Conservation (phyloP, 1,284 basidiomycete species). For the Heterobasidion annosum region DNA sequence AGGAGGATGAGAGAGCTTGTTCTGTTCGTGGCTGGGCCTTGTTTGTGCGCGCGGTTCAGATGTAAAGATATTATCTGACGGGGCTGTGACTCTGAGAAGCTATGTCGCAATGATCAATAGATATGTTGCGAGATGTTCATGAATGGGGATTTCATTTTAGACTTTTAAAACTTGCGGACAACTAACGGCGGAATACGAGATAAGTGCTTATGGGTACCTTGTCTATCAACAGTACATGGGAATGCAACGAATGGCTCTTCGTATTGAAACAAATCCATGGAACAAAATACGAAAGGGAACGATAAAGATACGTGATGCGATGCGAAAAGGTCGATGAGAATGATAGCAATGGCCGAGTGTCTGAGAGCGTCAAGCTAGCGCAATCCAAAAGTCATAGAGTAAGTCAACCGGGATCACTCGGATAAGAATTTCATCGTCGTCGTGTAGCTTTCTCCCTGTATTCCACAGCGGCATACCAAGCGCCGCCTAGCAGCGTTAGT, state of each 20-base stretch:
- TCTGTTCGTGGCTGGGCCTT: neutral
- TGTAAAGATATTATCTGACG: neutral
- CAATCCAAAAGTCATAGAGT: no score
- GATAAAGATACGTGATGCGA: no score
- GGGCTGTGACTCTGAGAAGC: neutral
- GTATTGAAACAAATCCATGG: no score
- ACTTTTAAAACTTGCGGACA: neutral
- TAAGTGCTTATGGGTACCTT: no score
- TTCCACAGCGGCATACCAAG: slow-evolving; percentile 75
- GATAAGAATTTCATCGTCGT: no score
- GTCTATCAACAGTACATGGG: no score
- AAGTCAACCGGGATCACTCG: no score
- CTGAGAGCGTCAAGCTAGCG: no score
- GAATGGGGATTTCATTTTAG: neutral
- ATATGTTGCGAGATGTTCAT: neutral
- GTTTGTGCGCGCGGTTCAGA: neutral
- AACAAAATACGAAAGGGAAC: no score
- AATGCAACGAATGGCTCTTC: no score
- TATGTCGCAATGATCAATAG: neutral
- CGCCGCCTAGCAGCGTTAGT: slow-evolving; percentile 78
- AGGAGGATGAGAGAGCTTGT: neutral
- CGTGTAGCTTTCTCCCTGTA: slow-evolving; percentile 40
- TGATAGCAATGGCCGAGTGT: no score
- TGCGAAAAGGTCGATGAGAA: no score
- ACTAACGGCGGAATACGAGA: neutral